These are phyloP conservation scores for Dactylellina parvicollis DNA, from an alignment of 2,329 filamentous ascomycete genomes.

Conservation along the genomic window DNA sequence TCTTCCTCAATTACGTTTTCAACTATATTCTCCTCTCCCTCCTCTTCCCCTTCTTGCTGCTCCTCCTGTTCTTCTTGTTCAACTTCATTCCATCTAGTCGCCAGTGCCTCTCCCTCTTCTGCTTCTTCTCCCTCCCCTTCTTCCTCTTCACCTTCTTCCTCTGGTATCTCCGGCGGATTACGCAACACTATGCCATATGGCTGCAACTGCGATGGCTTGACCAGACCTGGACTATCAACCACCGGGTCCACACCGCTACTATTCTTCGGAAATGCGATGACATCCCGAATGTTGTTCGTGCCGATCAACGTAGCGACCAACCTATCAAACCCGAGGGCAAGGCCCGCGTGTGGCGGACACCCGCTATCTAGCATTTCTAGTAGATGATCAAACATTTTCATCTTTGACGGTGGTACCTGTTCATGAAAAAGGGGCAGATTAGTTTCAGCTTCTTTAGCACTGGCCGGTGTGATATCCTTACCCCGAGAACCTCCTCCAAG, in stretches of 20 bases:
- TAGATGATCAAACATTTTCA: slow-evolving; percentile 86
- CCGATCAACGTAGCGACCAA: slow-evolving; percentile 82
- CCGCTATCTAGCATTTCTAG: slow-evolving; percentile 82
- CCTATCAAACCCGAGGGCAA: slow-evolving; percentile 91
- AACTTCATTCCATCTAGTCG: neutral
- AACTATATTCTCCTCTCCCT: neutral
- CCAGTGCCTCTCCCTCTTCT: neutral
- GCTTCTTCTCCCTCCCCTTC: neutral
- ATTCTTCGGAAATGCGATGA: slow-evolving; percentile 96
- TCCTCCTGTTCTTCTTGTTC: neutral
- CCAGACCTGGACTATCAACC: slow-evolving; percentile 77
- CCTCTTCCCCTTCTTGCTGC: neutral
- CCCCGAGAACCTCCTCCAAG: slow-evolving; percentile 80
- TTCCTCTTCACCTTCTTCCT: neutral
- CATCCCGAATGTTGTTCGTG: slow-evolving; percentile 81
- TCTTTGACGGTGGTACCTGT: slow-evolving; percentile 72
- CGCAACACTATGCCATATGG: slow-evolving; percentile 68
- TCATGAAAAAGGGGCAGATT: neutral
- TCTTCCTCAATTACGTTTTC: neutral
- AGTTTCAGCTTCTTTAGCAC: neutral
- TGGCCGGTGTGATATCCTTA: slow-evolving; percentile 42
- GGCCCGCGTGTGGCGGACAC: slow-evolving; percentile 92
- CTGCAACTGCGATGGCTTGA: slow-evolving; percentile 70
- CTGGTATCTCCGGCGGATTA: neutral
- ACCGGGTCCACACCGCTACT: slow-evolving; percentile 87